phyloP scores from a whole-genome alignment of 495 filamentous ascomycete genomes.

The Podospora pseudopauciseta region DNA sequence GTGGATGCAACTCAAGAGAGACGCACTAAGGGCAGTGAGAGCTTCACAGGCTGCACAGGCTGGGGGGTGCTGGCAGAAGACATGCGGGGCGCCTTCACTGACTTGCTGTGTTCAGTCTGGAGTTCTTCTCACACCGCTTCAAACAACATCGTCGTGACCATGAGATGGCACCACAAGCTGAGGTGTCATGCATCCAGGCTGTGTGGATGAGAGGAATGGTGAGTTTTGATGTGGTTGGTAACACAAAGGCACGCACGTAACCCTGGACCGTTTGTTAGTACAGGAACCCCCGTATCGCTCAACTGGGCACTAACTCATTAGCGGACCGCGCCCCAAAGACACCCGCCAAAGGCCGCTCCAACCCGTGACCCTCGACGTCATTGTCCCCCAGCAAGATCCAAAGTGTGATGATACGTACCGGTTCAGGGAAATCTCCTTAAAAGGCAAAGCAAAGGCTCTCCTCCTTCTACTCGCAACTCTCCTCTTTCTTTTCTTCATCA shows the following conservation, averaged over 20 bases:
- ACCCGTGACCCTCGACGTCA: constrained; percentile 13
- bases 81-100: constrained; percentile 22
- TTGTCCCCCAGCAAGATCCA: neutral
- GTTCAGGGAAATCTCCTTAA: neutral
- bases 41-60: constrained; percentile 68
- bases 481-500: neutral
- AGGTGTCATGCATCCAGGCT: neutral
- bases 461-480: neutral
- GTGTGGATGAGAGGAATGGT: neutral
- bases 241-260: neutral
- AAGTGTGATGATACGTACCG: neutral
- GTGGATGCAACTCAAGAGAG: neutral
- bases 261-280: neutral
- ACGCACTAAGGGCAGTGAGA: constrained; percentile 84
- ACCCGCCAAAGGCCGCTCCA: neutral
- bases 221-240: neutral
- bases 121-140: neutral
- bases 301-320: neutral
- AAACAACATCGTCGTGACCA: neutral
- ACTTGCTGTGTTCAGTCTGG: neutral
- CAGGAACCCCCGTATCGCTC: neutral
- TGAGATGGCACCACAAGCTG: neutral
- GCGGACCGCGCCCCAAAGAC: neutral
- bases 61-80: constrained; percentile 25
- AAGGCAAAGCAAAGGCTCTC: neutral